phyloP scores from a whole-genome alignment of 139 green algal genomes.

The Coelastrella sp. region DNA sequence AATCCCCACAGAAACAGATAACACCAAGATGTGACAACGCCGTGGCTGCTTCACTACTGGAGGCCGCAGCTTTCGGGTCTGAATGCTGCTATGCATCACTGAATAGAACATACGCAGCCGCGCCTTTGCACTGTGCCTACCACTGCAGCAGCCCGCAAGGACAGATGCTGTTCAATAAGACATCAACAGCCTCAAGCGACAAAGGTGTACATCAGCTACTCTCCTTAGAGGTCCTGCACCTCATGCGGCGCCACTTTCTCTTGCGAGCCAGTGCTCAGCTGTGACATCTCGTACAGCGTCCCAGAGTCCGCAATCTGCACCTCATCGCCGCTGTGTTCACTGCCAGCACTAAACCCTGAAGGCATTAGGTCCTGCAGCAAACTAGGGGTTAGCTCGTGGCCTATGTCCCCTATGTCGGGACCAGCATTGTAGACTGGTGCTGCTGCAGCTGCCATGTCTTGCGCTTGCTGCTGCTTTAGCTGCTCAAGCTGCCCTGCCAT shows the following conservation, averaged over 20 bases:
- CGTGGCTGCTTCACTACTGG: too few relatives aligned
- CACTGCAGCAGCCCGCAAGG: too few relatives aligned
- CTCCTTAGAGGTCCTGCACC: not conserved
- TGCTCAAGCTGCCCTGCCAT: constrained; percentile 16
- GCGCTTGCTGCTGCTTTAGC: constrained; percentile 36
- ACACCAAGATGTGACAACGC: too few relatives aligned
- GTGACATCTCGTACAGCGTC: constrained; percentile 23
- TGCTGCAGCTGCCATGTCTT: constrained; percentile 37
- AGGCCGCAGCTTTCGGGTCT: too few relatives aligned
- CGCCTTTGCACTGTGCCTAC: too few relatives aligned
- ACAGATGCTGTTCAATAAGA: too few relatives aligned
- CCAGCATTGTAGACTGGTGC: not conserved
- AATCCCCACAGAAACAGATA: too few relatives aligned
- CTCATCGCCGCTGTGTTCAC: not conserved
- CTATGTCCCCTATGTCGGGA: not conserved
- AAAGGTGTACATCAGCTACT: not conserved
- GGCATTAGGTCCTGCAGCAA: constrained; percentile 38
- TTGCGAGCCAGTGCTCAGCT: constrained; percentile 4
- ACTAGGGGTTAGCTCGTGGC: constrained; percentile 26
- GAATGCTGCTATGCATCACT: too few relatives aligned
- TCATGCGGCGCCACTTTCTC: not conserved
- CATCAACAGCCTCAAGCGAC: too few relatives aligned
- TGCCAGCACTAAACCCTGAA: constrained; percentile 29
- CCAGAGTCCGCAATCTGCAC: not conserved
- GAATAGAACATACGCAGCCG: too few relatives aligned